These are phyloP conservation scores for Chrysoporthe deuterocubensis DNA, from an alignment of 2,329 filamentous ascomycete species.

Conservation along the genomic window DNA sequence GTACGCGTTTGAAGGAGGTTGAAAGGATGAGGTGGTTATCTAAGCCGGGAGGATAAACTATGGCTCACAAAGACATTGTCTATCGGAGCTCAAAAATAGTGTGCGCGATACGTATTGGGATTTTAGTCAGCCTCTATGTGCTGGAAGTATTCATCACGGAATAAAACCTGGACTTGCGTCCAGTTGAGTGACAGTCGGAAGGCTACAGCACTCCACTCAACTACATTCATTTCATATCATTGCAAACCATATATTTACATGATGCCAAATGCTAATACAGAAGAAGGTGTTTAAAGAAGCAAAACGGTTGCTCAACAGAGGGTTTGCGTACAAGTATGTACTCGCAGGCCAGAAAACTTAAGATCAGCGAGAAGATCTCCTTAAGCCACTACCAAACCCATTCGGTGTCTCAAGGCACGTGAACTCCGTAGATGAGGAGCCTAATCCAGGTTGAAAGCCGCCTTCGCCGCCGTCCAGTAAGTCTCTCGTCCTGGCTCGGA, in stretches of 20 bases:
- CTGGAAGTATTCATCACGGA: too few species aligned
- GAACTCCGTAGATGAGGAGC: not conserved
- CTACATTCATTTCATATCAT: not conserved
- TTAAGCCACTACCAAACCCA: not conserved
- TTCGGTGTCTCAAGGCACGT: not conserved
- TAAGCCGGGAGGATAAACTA: too few species aligned
- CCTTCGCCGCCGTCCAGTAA: conserved; percentile 53
- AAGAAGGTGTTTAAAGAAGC: not conserved
- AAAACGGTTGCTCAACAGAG: too few species aligned
- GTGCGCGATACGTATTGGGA: too few species aligned
- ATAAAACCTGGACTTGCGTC: too few species aligned
- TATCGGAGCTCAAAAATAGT: too few species aligned
- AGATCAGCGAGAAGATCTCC: not conserved
- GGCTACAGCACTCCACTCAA: not conserved
- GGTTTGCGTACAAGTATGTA: not conserved
- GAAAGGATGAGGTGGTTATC: too few species aligned
- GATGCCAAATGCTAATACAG: not conserved
- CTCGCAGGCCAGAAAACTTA: not conserved
- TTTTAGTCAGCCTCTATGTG: too few species aligned
- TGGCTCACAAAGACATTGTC: too few species aligned
- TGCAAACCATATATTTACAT: conserved; percentile 3
- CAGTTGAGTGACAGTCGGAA: not conserved
- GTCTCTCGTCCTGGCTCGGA: conserved; percentile 38
- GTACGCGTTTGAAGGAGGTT: too few species aligned
- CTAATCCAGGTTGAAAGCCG: conserved; percentile 42